phyloP scores from a whole-genome alignment of 2,329 filamentous ascomycete species.

The Colletotrichum eleusines region DNA sequence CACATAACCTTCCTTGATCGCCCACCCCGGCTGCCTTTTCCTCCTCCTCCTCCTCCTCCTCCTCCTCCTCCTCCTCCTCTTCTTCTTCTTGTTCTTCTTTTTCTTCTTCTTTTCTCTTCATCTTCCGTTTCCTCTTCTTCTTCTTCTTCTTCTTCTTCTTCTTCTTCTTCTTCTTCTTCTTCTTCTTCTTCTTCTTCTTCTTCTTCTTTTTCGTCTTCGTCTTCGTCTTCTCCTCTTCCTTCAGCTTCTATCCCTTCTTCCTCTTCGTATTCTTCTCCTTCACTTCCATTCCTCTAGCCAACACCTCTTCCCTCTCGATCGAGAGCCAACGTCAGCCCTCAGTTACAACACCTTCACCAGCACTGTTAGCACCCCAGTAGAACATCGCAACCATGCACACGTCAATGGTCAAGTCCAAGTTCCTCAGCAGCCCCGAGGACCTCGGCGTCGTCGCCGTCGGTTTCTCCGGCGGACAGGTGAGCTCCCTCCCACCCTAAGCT shows the following conservation, averaged over 20 bases:
- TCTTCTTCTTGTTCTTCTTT: neutral
- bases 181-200: too few relatives aligned
- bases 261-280: neutral
- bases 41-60: neutral
- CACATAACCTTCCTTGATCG: constrained; percentile 26
- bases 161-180: too few relatives aligned
- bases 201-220: too few relatives aligned
- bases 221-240: neutral
- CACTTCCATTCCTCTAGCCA: neutral
- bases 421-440: constrained; percentile 82
- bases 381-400: constrained; percentile 59
- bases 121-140: neutral
- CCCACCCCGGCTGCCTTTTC: constrained; percentile 6
- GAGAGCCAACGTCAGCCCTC: constrained; percentile 12
- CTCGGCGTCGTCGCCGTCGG: constrained; percentile 94
- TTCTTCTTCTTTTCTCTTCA: neutral
- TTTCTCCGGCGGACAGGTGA: constrained; percentile 95
- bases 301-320: neutral
- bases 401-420: constrained; percentile 72
- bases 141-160: neutral
- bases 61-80: neutral
- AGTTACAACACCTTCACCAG: neutral
- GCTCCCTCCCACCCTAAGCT: constrained; percentile 44
- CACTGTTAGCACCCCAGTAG: neutral
- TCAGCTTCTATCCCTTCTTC: neutral